Base-by-base conservation (phyloP, 768 basidiomycete species). In the Russula griseocarnosa region DNA sequence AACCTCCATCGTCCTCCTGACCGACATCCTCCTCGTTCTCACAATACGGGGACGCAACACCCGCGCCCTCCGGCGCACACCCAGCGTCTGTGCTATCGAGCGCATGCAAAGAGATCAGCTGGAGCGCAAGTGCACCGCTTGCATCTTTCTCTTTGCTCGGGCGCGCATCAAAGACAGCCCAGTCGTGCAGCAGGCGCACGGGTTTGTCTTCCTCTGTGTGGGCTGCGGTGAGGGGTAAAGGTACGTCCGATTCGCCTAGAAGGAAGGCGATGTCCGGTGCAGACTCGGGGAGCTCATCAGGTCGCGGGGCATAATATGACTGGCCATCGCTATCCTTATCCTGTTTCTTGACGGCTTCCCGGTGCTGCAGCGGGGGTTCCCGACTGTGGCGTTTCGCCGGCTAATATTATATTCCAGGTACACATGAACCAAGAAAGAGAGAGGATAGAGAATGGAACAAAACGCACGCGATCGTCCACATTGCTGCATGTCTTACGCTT, bases 81-180 rank as follows among this genome's bases (percentile, higher is more conserved):
- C 52, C 49, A 44, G 51, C 50, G 0, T 55, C 61, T 2, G 72
- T 77, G 40, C 79, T 78, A 38, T 87, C 75, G 1, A 73, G 71
- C 34, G 75, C 76, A 7, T 86, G 76, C 3, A 81, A 76, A 0
- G 58, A 30, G 14, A 86, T 74, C 67, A 86, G 71, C 49, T 79
- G 76, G 20, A 79, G 77, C 13, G 79, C 76, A 6, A 54, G 58
- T 8, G 63, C 63, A 24, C 58, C 58, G 13, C 32, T n/a, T 7
- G 22, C 60, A 10, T 11, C 32, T 34, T 54, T 54, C n/a, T 32
- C 22, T 14, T 47, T 55, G 28, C 58, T 59, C 20, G 63, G 58
- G 5, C 70, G 73, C 0, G 82, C 76, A 59, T 90, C 85, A 70
- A 86, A 90, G 52, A 90, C 77, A 1, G 76, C 69, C 66, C 89